phyloP scores from a whole-genome alignment of 2,329 filamentous ascomycete genomes.

The Aureobasidium sp. region DNA sequence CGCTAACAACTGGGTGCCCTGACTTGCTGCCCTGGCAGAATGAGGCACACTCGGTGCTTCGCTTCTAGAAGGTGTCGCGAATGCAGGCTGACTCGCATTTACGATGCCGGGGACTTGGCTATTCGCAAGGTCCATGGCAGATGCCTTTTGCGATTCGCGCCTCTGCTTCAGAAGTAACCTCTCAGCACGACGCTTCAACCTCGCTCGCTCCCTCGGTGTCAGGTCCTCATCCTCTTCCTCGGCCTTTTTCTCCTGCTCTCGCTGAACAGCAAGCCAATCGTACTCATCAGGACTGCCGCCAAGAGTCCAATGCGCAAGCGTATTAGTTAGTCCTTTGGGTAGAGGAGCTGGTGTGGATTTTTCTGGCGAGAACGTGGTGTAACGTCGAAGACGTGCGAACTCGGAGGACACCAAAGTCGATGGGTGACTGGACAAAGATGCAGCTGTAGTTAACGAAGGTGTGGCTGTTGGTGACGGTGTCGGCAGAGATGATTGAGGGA shows the following conservation, averaged over 20 bases:
- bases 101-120: constrained; percentile 26
- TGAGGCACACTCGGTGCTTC: neutral
- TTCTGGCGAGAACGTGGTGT: constrained; percentile 26
- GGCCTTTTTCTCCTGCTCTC: constrained; percentile 21
- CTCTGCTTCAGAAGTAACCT: constrained; percentile 33
- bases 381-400: constrained; percentile 28
- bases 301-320: constrained; percentile 36
- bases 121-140: constrained; percentile 18
- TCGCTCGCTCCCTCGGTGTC: constrained; percentile 30
- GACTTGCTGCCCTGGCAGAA: constrained; percentile 13
- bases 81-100: constrained; percentile 22
- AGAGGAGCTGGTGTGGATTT: constrained; percentile 22
- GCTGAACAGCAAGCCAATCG: constrained; percentile 31
- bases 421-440: constrained; percentile 17
- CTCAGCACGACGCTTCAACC: constrained; percentile 32
- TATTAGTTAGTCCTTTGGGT: constrained; percentile 26
- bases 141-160: constrained; percentile 29
- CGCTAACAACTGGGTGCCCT: constrained; percentile 5
- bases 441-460: constrained; percentile 23
- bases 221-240: constrained; percentile 29
- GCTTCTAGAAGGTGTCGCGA: constrained; percentile 13
- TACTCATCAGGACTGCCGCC: constrained; percentile 33
- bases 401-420: constrained; percentile 23
- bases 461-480: constrained; percentile 26
- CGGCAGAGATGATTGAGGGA: constrained; percentile 19